These are phyloP conservation scores for Curvularia lunata DNA, from an alignment of 2,329 filamentous ascomycete species.

Conservation along the genomic window DNA sequence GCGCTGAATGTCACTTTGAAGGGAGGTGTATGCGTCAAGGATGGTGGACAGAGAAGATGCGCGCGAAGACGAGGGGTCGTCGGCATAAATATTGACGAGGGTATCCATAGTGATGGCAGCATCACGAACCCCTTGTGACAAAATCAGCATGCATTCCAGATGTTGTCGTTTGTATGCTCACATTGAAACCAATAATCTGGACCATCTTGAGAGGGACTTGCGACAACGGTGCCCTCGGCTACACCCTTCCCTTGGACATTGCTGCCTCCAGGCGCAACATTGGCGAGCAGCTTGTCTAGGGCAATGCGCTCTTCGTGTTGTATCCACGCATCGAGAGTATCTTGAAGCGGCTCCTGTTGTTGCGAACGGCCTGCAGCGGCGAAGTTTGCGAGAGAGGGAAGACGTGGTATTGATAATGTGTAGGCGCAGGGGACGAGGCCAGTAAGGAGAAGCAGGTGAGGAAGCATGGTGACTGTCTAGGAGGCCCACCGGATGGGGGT, in stretches of 20 bases:
- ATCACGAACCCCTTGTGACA: slow-evolving; percentile 49
- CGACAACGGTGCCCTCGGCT: slow-evolving; percentile 51
- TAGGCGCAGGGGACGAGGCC: slow-evolving; percentile 23
- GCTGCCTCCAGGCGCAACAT: slow-evolving; percentile 51
- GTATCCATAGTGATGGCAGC: slow-evolving; percentile 53
- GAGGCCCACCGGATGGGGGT: not conserved
- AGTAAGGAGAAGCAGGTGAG: slow-evolving; percentile 12
- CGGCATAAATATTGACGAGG: slow-evolving; percentile 50
- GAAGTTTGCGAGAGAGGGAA: slow-evolving; percentile 25
- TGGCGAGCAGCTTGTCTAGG: slow-evolving; percentile 50
- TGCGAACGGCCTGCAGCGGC: slow-evolving; percentile 25
- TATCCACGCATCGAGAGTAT: slow-evolving; percentile 47
- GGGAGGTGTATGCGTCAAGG: slow-evolving; percentile 42
- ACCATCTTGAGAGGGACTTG: slow-evolving; percentile 50
- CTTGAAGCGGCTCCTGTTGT: slow-evolving; percentile 38
- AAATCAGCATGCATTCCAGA: not conserved
- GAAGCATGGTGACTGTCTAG: slow-evolving; percentile 14
- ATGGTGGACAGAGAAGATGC: slow-evolving; percentile 38
- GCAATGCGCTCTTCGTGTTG: slow-evolving; percentile 45
- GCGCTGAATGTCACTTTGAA: slow-evolving; percentile 48
- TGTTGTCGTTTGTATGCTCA: slow-evolving; percentile 16
- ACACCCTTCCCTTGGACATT: slow-evolving; percentile 46
- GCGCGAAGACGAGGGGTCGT: slow-evolving; percentile 36
- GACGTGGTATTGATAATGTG: slow-evolving; percentile 41
- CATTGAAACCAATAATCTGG: slow-evolving; percentile 57